These are phyloP conservation scores for Cucurbita maxima DNA, from an alignment of 306 rosid species.

Conservation along the genomic window DNA sequence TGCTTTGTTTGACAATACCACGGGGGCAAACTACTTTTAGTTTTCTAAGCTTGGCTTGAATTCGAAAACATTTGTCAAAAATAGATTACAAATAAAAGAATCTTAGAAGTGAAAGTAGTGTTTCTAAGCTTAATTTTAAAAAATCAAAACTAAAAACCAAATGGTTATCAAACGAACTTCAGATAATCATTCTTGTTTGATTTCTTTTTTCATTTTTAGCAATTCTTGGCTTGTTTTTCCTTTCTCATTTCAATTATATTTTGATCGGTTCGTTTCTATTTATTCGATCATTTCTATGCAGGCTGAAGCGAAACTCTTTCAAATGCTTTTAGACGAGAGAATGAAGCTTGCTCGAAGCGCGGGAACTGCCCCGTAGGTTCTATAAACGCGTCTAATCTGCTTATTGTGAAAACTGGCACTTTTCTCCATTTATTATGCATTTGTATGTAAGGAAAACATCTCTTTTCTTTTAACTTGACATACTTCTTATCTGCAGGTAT, in stretches of 20 bases:
- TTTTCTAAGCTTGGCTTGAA: neutral
- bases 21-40: neutral
- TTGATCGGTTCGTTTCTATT: neutral
- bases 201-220: neutral
- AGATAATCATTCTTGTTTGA: neutral
- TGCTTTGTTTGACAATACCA: too few species aligned
- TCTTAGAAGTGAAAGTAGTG: too few species aligned
- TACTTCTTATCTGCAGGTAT: slow-evolving; percentile 32
- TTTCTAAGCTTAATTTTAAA: too few species aligned
- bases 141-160: neutral
- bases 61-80: too few species aligned
- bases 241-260: neutral
- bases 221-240: neutral
- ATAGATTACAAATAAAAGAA: too few species aligned
- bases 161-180: neutral
- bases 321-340: slow-evolving; percentile 75
- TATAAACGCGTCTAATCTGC: neutral
- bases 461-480: neutral
- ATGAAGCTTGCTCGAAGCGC: slow-evolving; percentile 54
- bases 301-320: slow-evolving; percentile 54
- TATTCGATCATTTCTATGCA: slow-evolving; percentile 11
- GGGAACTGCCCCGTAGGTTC: slow-evolving; percentile 79
- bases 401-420: neutral
- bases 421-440: neutral
- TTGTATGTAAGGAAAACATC: neutral